Evolutionary conservation across 306 rosid species (phyloP), one percentile per base, ranked within the genome.

Genomic region (Canavalia ensiformis): DNA sequence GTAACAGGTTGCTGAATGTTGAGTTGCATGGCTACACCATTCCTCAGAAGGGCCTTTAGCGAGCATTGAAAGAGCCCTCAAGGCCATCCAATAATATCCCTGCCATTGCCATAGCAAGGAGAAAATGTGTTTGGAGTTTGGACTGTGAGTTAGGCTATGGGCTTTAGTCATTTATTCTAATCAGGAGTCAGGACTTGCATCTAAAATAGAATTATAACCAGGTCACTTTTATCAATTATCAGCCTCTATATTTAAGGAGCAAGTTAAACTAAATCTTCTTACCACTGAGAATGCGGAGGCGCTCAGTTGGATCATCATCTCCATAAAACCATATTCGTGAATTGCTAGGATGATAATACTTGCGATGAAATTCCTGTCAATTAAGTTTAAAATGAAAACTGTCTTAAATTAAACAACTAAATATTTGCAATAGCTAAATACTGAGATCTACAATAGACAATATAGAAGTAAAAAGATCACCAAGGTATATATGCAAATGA

Each of bases 321-420:
- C 99, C 99, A 84, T 95, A 95, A 85, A 95, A 95, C 98, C 98
- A 95, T 77, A 95, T 93, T 47, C 98, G 86, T 11, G 99, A 89
- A 86, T 95, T 95, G 85, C 94, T 90, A 28, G 99, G 99, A 82
- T 95, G 99, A 74, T 95, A 95, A 85, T 90, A 95, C 79, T 93
- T 93, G 72, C 91, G 42, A 76, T 95, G 99, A 88, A 95, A 95
- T 85, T 95, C 99, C 99, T 93, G 94, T 50, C 72, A 86, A 33
- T 60, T 46, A 63, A 84, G 77, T 65, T 83, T 59, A 64, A 68
- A 68, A 78, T 47, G 77, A 57, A 85, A 55, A 35, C 41, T 5
- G 33, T 45, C 59, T 8, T 12, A 33, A 51, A 33, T 54, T 0
- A 52, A 66, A 62, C 28, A 62, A 30, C 5, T 18, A 79, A 57